phyloP scores from a whole-genome alignment of 2,329 filamentous ascomycete genomes.

The Colletotrichum nymphaeae region DNA sequence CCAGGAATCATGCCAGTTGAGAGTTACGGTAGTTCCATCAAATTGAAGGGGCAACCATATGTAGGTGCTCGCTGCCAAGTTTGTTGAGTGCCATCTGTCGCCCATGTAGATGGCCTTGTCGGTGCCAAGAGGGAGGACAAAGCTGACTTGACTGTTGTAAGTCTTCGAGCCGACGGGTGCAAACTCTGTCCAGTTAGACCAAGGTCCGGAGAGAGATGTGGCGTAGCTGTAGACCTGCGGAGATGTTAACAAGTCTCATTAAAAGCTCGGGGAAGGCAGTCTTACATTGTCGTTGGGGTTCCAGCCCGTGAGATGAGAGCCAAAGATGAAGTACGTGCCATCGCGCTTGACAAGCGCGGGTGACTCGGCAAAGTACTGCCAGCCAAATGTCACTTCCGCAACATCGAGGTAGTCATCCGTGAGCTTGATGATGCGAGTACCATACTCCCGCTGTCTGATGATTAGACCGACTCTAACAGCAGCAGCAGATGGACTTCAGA shows the following conservation, averaged over 20 bases:
- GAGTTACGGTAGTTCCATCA: conserved; percentile 60
- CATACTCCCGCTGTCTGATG: conserved; percentile 28
- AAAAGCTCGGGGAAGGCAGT: not conserved
- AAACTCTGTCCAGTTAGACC: conserved; percentile 71
- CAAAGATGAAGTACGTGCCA: conserved; percentile 74
- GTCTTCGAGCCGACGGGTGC: conserved; percentile 67
- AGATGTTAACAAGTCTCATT: not conserved
- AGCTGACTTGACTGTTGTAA: conserved; percentile 70
- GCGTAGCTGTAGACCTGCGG: conserved; percentile 64
- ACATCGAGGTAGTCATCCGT: conserved; percentile 68
- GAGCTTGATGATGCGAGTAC: conserved; percentile 63
- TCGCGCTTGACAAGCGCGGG: conserved; percentile 72
- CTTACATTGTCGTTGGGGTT: conserved; percentile 71
- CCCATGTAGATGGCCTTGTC: conserved; percentile 69
- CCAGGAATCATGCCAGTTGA: conserved; percentile 68
- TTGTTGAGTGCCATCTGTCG: conserved; percentile 72
- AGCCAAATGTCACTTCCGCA: conserved; percentile 60
- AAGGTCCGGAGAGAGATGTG: conserved; percentile 67
- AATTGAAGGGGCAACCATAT: conserved; percentile 72
- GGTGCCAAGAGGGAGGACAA: conserved; percentile 59
- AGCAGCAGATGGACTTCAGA: not conserved
- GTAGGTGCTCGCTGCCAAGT: conserved; percentile 71
- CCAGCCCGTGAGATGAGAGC: conserved; percentile 67
- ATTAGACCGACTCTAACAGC: not conserved
- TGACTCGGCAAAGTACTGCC: conserved; percentile 67